These are phyloP conservation scores for Aspergillus sp. DNA, from an alignment of 2,329 filamentous ascomycete species.

Conservation along the genomic window DNA sequence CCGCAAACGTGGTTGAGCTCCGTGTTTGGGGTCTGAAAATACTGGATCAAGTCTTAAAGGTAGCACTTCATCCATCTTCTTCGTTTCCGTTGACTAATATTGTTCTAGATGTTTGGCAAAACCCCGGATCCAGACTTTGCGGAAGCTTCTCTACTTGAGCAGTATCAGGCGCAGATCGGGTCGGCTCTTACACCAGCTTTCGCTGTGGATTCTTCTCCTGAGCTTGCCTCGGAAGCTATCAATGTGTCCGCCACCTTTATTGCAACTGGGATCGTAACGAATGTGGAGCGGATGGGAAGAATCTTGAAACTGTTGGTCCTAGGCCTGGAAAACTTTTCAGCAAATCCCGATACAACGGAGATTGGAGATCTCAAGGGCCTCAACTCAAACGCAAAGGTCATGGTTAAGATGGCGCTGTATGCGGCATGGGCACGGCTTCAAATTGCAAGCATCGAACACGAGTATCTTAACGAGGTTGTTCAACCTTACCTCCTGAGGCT, in stretches of 20 bases:
- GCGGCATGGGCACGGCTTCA: slow-evolving; percentile 97
- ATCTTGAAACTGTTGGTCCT: slow-evolving; percentile 92
- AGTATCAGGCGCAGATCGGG: slow-evolving; percentile 98
- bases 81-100: not conserved
- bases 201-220: slow-evolving; percentile 90
- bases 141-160: slow-evolving; percentile 93
- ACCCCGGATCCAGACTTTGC: slow-evolving; percentile 95
- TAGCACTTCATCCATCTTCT: slow-evolving; percentile 23
- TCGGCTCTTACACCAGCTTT: slow-evolving; percentile 96
- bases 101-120: slow-evolving; percentile 78
- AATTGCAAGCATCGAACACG: slow-evolving; percentile 89
- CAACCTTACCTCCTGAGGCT: slow-evolving; percentile 86
- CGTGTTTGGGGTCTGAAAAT: slow-evolving; percentile 90
- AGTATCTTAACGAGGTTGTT: slow-evolving; percentile 83
- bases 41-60: slow-evolving; percentile 84
- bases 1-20: slow-evolving; percentile 85
- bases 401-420: slow-evolving; percentile 97
- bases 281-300: slow-evolving; percentile 97
- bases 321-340: slow-evolving; percentile 86
- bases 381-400: slow-evolving; percentile 93
- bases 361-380: slow-evolving; percentile 92
- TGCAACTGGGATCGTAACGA: slow-evolving; percentile 93
- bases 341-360: slow-evolving; percentile 73
- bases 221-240: slow-evolving; percentile 91
- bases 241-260: slow-evolving; percentile 99